phyloP scores from a whole-genome alignment of 2,329 filamentous ascomycete genomes.

The Neurospora sp. region DNA sequence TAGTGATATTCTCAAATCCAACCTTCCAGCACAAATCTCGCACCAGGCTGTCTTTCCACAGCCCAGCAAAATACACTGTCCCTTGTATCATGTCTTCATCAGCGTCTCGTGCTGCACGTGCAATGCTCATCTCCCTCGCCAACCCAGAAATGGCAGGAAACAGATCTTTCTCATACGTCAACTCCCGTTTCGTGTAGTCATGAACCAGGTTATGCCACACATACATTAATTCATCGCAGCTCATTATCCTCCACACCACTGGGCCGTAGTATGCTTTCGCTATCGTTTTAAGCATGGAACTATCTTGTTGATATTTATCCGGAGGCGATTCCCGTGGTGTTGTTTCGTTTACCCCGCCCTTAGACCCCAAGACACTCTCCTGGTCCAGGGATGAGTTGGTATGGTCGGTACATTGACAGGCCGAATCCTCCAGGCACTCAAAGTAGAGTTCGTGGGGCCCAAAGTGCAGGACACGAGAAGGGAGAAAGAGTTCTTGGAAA shows the following conservation, averaged over 20 bases:
- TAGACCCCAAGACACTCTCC: not conserved
- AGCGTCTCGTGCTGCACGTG: not conserved
- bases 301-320: not conserved
- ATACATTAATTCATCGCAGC: not conserved
- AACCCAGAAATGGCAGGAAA: constrained; percentile 11
- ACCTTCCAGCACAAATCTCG: constrained; percentile 8
- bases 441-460: constrained; percentile 10
- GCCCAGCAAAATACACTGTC: not conserved
- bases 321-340: not conserved
- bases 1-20: not conserved
- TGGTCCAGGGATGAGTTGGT: not conserved
- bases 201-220: constrained; percentile 8
- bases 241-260: not conserved
- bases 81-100: not conserved
- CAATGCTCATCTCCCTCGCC: constrained; percentile 1
- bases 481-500: constrained; percentile 16
- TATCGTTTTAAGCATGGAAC: not conserved
- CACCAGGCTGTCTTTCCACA: constrained; percentile 1
- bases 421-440: constrained; percentile 5
- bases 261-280: not conserved
- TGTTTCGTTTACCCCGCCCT: constrained; percentile 1
- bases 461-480: constrained; percentile 13
- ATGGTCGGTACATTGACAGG: constrained; percentile 10
- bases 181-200: constrained; percentile 4
- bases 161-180: constrained; percentile 8